Evolutionary conservation across 257 asterid genomes (phyloP).

Genomic region (Plantago elongata): DNA sequence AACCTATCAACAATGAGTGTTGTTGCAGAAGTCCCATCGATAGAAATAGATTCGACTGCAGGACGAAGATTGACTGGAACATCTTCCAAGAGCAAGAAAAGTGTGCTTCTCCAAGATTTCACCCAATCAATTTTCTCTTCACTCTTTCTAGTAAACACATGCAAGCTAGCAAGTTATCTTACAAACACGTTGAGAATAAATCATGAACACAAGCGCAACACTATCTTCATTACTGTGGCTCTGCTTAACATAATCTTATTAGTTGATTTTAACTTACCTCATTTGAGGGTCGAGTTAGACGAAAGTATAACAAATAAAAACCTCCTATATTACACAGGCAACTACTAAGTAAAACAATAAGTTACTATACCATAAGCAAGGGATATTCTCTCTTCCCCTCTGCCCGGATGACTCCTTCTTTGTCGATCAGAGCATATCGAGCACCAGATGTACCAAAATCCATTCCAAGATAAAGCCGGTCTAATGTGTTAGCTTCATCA

Average conservation of each 20-base stretch:
- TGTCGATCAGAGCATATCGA: slow-evolving; percentile 63
- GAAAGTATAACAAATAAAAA: too few relatives aligned
- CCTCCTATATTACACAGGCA: background rate
- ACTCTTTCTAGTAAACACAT: slow-evolving; percentile 63
- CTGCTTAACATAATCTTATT: too few relatives aligned
- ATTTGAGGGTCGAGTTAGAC: too few relatives aligned
- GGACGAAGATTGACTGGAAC: slow-evolving; percentile 59
- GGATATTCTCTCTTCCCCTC: slow-evolving; percentile 86
- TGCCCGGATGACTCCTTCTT: slow-evolving; percentile 45
- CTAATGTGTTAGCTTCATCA: slow-evolving; percentile 18
- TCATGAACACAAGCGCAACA: background rate
- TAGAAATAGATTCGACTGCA: slow-evolving; percentile 52
- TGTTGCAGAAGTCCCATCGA: slow-evolving; percentile 94
- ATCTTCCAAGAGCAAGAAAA: slow-evolving; percentile 70
- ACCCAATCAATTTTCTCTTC: slow-evolving; percentile 75
- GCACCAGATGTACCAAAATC: slow-evolving; percentile 97
- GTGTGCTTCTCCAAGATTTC: slow-evolving; percentile 70
- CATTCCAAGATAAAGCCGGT: slow-evolving; percentile 80
- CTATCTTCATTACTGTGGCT: too few relatives aligned
- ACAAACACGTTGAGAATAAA: background rate
- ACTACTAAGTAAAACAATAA: background rate
- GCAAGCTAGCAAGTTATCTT: slow-evolving; percentile 33
- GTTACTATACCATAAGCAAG: slow-evolving; percentile 38
- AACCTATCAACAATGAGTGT: slow-evolving; percentile 73
- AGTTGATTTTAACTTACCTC: too few relatives aligned